Evolutionary conservation across 2,329 filamentous ascomycete species (phyloP).

Genomic region (Ascochyta rabiei): DNA sequence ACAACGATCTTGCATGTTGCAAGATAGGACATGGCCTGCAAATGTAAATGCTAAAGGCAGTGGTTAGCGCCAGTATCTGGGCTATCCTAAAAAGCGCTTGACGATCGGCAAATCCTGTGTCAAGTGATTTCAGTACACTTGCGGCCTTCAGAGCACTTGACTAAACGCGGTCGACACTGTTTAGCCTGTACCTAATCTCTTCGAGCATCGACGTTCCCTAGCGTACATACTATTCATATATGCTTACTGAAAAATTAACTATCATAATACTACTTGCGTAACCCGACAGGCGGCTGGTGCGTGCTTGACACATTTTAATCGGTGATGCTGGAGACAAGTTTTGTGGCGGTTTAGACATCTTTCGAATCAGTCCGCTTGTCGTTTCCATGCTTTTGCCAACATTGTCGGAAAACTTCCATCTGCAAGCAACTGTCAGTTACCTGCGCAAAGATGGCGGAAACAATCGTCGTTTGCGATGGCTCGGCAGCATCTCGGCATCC

Average conservation of each 20-base stretch:
- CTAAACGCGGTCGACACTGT: not conserved
- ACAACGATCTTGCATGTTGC: not conserved
- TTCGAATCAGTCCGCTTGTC: constrained; percentile 80
- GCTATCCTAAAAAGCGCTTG: constrained; percentile 1
- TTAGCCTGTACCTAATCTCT: not conserved
- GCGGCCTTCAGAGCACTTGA: not conserved
- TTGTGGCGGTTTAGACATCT: constrained; percentile 59
- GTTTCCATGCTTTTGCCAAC: constrained; percentile 91
- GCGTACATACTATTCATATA: constrained; percentile 11
- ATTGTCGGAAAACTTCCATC: constrained; percentile 89
- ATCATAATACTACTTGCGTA: not conserved
- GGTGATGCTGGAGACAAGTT: not conserved
- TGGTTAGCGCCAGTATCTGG: not conserved
- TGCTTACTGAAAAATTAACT: constrained; percentile 4
- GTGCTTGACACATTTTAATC: not conserved
- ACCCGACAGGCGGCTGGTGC: not conserved
- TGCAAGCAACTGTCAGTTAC: constrained; percentile 47
- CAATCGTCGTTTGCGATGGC: constrained; percentile 9
- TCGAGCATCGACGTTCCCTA: not conserved
- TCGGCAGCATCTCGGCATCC: constrained; percentile 39
- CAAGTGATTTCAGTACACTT: not conserved
- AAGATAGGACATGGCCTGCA: not conserved
- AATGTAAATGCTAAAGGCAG: constrained; percentile 2
- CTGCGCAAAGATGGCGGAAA: not conserved
- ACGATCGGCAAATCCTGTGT: not conserved